Conservation (phyloP, 352 stramenopile species). For the Phytophthora cryptogea region DNA sequence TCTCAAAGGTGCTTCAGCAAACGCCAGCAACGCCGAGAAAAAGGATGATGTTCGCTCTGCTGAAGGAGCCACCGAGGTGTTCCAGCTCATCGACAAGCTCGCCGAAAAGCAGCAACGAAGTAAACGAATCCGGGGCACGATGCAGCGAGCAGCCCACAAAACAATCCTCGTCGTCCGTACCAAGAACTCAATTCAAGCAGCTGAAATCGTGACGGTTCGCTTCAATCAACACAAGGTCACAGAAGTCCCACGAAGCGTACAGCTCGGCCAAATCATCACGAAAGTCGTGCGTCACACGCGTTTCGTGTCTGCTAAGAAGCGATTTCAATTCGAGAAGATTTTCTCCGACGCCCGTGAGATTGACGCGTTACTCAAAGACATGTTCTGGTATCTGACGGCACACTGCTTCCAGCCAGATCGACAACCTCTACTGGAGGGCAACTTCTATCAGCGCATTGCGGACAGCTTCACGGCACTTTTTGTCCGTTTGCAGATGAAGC, state of each 20-base stretch:
- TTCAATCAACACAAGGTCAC: constrained; percentile 53
- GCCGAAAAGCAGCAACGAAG: constrained; percentile 52
- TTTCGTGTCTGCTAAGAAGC: constrained; percentile 40
- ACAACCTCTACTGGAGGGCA: constrained; percentile 43
- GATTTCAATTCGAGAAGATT: constrained; percentile 45
- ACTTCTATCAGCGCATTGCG: constrained; percentile 66
- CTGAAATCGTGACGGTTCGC: constrained; percentile 66
- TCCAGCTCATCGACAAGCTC: constrained; percentile 56
- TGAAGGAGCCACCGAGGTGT: constrained; percentile 44
- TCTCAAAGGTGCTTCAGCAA: constrained; percentile 4
- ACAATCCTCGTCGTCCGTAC: constrained; percentile 74
- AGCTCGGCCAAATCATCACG: constrained; percentile 47
- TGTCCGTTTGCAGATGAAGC: constrained; percentile 61
- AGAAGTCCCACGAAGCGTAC: constrained; percentile 55
- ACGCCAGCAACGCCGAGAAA: constrained; percentile 6
- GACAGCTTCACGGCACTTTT: constrained; percentile 74
- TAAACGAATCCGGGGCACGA: constrained; percentile 61
- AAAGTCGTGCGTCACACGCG: constrained; percentile 55
- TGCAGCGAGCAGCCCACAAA: constrained; percentile 72
- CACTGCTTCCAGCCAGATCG: constrained; percentile 59
- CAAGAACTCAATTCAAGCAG: constrained; percentile 71
- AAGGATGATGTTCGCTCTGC: constrained; percentile 9
- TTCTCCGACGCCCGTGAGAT: constrained; percentile 50
- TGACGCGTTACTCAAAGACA: constrained; percentile 65
- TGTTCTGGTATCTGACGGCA: constrained; percentile 76